Base-by-base conservation (phyloP, 2,329 filamentous ascomycete genomes). In the Fusarium torreyae region DNA sequence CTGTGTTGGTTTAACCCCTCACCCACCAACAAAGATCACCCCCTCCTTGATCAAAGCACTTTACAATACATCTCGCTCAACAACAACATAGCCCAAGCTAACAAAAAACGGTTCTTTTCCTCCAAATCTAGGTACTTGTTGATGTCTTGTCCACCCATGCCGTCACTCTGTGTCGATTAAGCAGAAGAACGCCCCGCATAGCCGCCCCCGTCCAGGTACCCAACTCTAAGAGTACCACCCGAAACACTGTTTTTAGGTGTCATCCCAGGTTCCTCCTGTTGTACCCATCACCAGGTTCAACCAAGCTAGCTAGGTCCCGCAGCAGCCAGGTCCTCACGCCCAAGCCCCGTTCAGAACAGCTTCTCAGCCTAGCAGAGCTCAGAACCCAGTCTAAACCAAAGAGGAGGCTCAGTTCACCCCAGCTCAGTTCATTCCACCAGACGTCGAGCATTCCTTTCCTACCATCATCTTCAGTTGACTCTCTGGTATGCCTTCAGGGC, bases 391-490 rank as follows among this genome's bases (percentile, higher is more conserved):
- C 28, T 31, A 18, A 53, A 46, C 26, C 40, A 59, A 38, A 54
- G 56, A 56, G 42, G 43, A 64, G 61, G 58, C 71, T 69, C 67
- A 63, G 57, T 62, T 54, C 60, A 68, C 59, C 44, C 57, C 66
- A 72, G 66, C 68, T 69, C 72, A 73, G 68, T 64, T 71, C 72
- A 74, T 75, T 74, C 71, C 71, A 71, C 69, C 61, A 66, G 52
- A 71, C 69, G 45, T 72, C 65, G 61, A 71, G 60, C 72, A 74
- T 74, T 74, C 72, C 69, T 74, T 71, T 61, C 69, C 72, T 69
- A 26, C 58, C 72, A 74, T 74, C 72, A 74, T 66, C 69, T 77
- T 73, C 58, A 46, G 42, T 70, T 54, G 64, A 67, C 66, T 65
- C 54, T 66, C 60, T 69, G 65, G 67, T 54, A 69, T 69, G 65